Evolutionary conservation across 495 filamentous ascomycete genomes (phyloP), one percentile per base, ranked within the genome.

Genomic region (Penicillium canescens): DNA sequence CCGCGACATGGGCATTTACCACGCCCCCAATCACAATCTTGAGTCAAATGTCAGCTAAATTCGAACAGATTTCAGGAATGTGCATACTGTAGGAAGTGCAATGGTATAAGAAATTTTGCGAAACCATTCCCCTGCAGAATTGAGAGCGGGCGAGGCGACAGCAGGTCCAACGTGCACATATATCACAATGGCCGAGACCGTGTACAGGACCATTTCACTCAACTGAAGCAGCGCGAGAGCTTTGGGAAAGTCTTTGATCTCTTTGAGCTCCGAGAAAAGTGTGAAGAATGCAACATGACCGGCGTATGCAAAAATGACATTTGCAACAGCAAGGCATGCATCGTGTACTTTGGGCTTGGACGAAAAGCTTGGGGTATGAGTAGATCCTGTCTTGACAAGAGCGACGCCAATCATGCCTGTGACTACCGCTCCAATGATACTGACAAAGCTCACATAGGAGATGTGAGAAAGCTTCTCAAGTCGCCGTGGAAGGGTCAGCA

Each of bases 61-160:
- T 83, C 89, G 6, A 85, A 81, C 6, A 47, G 7, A 36, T 60
- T 88, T 86, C 38, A 87, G 77, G 50, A 72, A 52, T 21, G 77
- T 78, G 64, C 83, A 20, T 78, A 78, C 57, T 72, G 57, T 60
- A 26, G 89, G 89, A 11, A 87, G 67, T 14, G 87, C 88, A 50
- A 91, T 71, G 6, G 85, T 86, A 59, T 85, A 91, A 2, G 87
- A 84, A 40, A 91, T 66, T 63, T 87, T 87, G 46, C 82, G 79
- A 4, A 90, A 64, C 0, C 80, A 34, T 3, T 62, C 58, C 7
- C 79, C 76, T 7, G 83, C 82, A 0, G 86, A 85, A 16, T 82
- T 76, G 1, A 92, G 76, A 10, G 87, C 87, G 2, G 89, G 89
- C 0, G 84, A 84, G 24, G 68, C 57, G 49, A 92, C 85, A n/a